Base-by-base conservation (phyloP, 345 rosid genomes). In the Corchorus olitorius region DNA sequence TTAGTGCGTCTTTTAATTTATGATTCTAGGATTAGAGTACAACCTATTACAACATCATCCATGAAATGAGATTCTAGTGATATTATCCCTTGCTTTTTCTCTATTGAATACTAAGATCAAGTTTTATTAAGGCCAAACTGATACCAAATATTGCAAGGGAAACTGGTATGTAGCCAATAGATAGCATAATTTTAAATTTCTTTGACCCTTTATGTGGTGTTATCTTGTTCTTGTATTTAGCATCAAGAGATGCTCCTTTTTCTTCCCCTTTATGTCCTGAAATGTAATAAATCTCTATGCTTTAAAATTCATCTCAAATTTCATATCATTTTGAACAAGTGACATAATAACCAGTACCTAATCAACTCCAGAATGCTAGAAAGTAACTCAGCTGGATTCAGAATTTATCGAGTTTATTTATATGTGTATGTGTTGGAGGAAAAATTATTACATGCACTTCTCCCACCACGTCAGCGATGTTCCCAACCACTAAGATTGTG, bases 71-170 rank as follows among this genome's bases (percentile, higher is more conserved):
- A 60, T 12, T 60, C 65, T 60, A 16, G 6, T 60, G 65, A 60
- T 8, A 27, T 60, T 27, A 12, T 33, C 13, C 65, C 16, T 60
- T 4, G 8, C 13, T 60, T 60, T 60, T 12, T 60, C 65, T 27
- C 41, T 12, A 33, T 22, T 13, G 14, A 22, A 67, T 67, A 16
- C 72, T 46, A 27, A 48, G 39, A 20, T 67, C 72, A 8, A 59
- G 22, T 50, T 22, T 8, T 69, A 52, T 69, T 69, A 69, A 15
- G 6, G 60, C 73, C 10, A 11, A 68, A 69, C 50, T 52, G 27
- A 59, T 16, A 5, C 50, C 73, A 50, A 69, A 39, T 33, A 15
- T 50, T 52, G 45, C 59, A 69, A 50, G 16, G 43, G 60, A 69
- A 17, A 46, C 6, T 67, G 13, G 33, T 50, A 27, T 33, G 45